These are phyloP conservation scores for Inonotus hispidus DNA, from an alignment of 1,284 basidiomycete genomes.

Conservation along the genomic window DNA sequence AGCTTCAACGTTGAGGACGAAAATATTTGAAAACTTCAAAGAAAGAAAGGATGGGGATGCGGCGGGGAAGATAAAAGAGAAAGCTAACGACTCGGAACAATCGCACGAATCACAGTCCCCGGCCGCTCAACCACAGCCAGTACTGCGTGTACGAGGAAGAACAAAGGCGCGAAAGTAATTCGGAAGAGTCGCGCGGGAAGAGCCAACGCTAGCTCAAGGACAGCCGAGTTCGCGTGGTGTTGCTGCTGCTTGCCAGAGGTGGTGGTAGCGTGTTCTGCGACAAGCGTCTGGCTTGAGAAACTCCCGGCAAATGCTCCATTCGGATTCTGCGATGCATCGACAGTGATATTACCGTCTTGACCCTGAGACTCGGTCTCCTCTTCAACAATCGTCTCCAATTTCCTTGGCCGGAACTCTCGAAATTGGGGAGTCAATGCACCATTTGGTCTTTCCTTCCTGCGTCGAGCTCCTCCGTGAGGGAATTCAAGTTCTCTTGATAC, in stretches of 20 bases:
- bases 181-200: neutral
- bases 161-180: neutral
- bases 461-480: neutral
- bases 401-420: neutral
- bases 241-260: neutral
- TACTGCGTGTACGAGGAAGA: neutral
- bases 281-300: conserved; percentile 5
- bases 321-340: neutral
- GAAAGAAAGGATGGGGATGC: too few relatives aligned
- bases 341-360: neutral
- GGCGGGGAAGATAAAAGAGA: too few relatives aligned
- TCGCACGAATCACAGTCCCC: neutral
- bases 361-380: neutral
- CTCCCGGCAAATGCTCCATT: neutral
- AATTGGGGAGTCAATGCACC: neutral
- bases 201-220: neutral
- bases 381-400: conserved; percentile 8
- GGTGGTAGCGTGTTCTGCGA: neutral
- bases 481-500: neutral
- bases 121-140: neutral
- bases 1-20: too few relatives aligned
- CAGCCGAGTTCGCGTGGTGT: neutral
- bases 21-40: too few relatives aligned
- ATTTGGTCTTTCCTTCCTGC: too few relatives aligned
- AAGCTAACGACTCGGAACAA: neutral